Percentiles rank a stretch among this genome's conserved stretches.
Conservation (phyloP, 225 moss, liverwort and hornwort species). For the Bryum argenteum region DNA sequence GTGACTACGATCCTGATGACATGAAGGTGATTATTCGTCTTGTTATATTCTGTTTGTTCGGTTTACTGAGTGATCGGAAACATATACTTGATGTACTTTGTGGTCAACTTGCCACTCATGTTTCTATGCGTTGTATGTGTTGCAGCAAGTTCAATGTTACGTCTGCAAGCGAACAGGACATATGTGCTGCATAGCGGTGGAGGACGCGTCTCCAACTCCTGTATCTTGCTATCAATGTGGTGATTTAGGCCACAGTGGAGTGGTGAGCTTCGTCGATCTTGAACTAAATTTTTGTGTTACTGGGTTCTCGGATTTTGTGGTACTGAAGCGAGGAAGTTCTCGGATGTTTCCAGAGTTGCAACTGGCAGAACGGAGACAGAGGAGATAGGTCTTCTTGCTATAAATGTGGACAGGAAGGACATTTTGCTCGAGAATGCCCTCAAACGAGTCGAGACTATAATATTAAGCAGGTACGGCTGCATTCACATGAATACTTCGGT, state of each 20-base stretch:
- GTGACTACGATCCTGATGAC: constrained; percentile 70
- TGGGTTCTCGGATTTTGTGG: not conserved
- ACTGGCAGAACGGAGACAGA: constrained; percentile 43
- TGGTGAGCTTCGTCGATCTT: constrained; percentile 38
- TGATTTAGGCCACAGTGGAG: constrained; percentile 82
- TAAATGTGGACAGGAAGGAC: constrained; percentile 90
- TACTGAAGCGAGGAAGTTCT: constrained; percentile 26
- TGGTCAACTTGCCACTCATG: constrained; percentile 16
- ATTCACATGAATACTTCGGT: not conserved
- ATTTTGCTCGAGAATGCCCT: constrained; percentile 82
- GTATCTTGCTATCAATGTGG: constrained; percentile 90
- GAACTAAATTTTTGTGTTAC: not conserved
- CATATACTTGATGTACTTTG: not conserved
- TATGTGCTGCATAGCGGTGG: constrained; percentile 74
- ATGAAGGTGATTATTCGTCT: constrained; percentile 43
- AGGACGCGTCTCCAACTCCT: constrained; percentile 67
- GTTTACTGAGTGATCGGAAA: constrained; percentile 9
- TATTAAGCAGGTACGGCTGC: constrained; percentile 42
- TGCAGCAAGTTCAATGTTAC: constrained; percentile 89
- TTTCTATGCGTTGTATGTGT: constrained; percentile 1
- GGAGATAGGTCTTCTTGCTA: constrained; percentile 51
- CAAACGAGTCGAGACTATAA: constrained; percentile 38
- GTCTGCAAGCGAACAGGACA: constrained; percentile 80
- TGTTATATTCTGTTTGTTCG: not conserved
- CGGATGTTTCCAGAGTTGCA: constrained; percentile 55